Evolutionary conservation across 2,329 filamentous ascomycete species (phyloP).

Genomic region (Cladorrhinum sp.): DNA sequence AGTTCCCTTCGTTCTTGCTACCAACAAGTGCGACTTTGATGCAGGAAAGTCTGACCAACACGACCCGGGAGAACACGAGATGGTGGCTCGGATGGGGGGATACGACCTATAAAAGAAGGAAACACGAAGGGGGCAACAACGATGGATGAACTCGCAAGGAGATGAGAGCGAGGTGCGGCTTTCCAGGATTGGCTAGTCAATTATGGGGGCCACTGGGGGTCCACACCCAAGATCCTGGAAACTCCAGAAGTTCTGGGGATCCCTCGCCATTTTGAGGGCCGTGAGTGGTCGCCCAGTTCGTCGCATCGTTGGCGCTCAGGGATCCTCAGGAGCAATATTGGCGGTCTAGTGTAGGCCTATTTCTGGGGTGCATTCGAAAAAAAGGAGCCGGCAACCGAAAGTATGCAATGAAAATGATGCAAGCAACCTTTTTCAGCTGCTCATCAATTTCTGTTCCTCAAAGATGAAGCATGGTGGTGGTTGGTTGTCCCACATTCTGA

Average conservation of each 20-base stretch:
- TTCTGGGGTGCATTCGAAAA: neutral
- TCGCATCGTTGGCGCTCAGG: neutral
- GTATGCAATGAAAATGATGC: neutral
- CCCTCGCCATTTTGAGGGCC: neutral
- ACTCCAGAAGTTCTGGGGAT: neutral
- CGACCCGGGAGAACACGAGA: conserved; percentile 11
- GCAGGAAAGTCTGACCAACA: conserved; percentile 2
- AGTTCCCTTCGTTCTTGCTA: conserved; percentile 11
- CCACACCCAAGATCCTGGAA: conserved; percentile 1
- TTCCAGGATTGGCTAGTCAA: neutral
- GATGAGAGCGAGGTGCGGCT: neutral
- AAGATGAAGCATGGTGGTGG: neutral
- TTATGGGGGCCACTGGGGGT: neutral
- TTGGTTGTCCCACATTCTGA: neutral
- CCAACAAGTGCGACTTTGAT: conserved; percentile 8
- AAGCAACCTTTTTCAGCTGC: too few species aligned
- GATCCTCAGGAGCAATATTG: neutral
- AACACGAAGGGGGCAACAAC: neutral
- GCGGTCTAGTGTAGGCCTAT: neutral
- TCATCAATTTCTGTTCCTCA: neutral
- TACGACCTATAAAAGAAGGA: neutral
- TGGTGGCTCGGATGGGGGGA: conserved; percentile 6
- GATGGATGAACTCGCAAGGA: neutral
- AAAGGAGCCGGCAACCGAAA: neutral
- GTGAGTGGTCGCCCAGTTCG: neutral